These are phyloP conservation scores for Talaromyces sp. DNA, from an alignment of 2,329 filamentous ascomycete species.

Conservation along the genomic window DNA sequence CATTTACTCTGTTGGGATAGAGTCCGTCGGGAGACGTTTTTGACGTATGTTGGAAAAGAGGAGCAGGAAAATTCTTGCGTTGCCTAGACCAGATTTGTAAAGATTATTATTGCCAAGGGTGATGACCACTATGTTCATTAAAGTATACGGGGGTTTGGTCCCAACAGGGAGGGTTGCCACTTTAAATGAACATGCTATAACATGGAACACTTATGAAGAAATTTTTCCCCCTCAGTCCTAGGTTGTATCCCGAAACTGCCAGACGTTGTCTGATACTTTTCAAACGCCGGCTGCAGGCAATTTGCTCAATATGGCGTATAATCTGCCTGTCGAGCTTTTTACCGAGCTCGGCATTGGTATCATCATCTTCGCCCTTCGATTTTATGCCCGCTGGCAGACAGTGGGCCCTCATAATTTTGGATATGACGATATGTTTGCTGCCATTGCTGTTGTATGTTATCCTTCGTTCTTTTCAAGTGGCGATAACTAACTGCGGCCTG, in stretches of 20 bases:
- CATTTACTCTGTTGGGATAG: not conserved
- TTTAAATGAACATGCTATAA: not conserved
- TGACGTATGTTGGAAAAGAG: not conserved
- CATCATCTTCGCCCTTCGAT: conserved; percentile 13
- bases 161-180: not conserved
- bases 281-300: not conserved
- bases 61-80: not conserved
- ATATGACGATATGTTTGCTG: conserved; percentile 16
- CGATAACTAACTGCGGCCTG: not conserved
- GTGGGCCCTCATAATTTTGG: conserved; percentile 12
- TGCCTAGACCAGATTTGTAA: not conserved
- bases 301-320: conserved; percentile 8
- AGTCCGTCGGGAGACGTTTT: not conserved
- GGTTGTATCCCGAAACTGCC: not conserved
- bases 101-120: not conserved
- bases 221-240: not conserved
- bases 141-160: not conserved
- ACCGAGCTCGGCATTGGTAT: conserved; percentile 16
- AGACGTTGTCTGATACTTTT: not conserved
- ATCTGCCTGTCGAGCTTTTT: conserved; percentile 16
- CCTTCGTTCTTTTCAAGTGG: not conserved
- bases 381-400: conserved; percentile 15
- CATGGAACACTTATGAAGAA: not conserved
- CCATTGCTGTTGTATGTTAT: conserved; percentile 10
- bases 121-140: not conserved